Evolutionary conservation across 495 filamentous ascomycete species (phyloP), one percentile per base, ranked within the genome.

Genomic region (Penicillium parvum): DNA sequence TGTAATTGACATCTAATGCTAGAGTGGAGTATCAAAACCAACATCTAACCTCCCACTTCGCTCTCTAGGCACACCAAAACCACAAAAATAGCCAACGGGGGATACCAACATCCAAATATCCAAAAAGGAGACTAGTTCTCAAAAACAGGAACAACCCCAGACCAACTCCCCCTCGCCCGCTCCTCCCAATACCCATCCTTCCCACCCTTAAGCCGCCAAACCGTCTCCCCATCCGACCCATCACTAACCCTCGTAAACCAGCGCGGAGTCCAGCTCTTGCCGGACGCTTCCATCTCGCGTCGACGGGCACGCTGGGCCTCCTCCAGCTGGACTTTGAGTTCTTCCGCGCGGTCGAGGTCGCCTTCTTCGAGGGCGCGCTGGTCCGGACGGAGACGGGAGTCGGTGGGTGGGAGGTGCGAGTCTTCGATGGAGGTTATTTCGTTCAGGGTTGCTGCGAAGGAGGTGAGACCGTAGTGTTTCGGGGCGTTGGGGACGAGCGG

Each of bases 121-220:
- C 25, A 27, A 7, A 27, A 3, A 3, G n/a, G 25, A n/a, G n/a
- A n/a, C n/a, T n/a, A 66, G 10, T 30, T 25, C 50, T 79, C 70
- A 65, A 96, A 94, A 33, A 97, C 77, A 52, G 82, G 75, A 45
- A 79, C 70, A 32, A 91, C 76, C 12, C 80, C 81, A 7, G 65
- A 65, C 88, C 88, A 97, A 16, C 66, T 69, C 2, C 83, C 82
- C 50, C 64, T 77, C 0, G 59, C 72, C 47, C 92, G 75, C 65
- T 87, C 83, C 53, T 95, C 92, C 92, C 90, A 97, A 66, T 97
- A 97, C 19, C 84, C 83, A 11, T 90, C 87, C 61, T 82, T 86
- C 5, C 88, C 89, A 7, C 64, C 65, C 72, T 84, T 91, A 49
- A 95, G 59, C 49, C 75, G 73, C 92, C 92, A 98, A 7, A 85